Conservation (phyloP, 768 basidiomycete genomes). For the Sutorius australiensis region DNA sequence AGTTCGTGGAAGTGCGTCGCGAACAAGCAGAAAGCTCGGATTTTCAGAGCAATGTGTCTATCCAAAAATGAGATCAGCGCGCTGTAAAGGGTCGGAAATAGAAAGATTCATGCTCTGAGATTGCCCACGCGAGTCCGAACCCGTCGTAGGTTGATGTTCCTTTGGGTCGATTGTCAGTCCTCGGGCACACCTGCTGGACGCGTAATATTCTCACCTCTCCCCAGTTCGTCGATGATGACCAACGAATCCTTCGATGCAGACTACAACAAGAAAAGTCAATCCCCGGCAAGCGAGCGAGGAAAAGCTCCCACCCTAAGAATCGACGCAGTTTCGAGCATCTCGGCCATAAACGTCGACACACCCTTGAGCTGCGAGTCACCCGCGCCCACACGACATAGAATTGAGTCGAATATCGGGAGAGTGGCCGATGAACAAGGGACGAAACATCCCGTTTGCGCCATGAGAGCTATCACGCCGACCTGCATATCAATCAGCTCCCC, state of each 20-base stretch:
- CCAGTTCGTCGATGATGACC: constrained; percentile 96
- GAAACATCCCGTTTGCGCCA: constrained; percentile 95
- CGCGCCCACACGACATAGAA: constrained; percentile 93
- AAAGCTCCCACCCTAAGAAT: constrained; percentile 71
- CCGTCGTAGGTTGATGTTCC: constrained; percentile 97
- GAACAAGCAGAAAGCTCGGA: constrained; percentile 92
- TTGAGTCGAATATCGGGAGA: constrained; percentile 92
- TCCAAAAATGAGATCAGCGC: not conserved
- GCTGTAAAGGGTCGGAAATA: no score
- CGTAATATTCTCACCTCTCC: constrained; percentile 54
- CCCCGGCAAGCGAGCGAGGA: not conserved
- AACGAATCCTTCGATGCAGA: constrained; percentile 89
- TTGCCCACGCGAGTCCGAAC: constrained; percentile 97
- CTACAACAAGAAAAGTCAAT: constrained; percentile 36
- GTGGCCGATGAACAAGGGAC: constrained; percentile 88
- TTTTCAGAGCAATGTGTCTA: constrained; percentile 90
- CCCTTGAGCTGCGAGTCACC: constrained; percentile 98
- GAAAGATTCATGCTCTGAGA: constrained; percentile 73
- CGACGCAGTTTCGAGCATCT: constrained; percentile 98
- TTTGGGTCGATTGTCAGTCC: constrained; percentile 27
- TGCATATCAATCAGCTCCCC: constrained; percentile 26
- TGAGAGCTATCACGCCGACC: constrained; percentile 93
- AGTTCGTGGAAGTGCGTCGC: constrained; percentile 99
- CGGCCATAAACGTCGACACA: constrained; percentile 98
- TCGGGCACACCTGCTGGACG: not conserved